A percentile compares a stretch with the other conserved stretches of the same genome.
phyloP scores from a whole-genome alignment of 768 basidiomycete genomes.

The Boletus bicolor region DNA sequence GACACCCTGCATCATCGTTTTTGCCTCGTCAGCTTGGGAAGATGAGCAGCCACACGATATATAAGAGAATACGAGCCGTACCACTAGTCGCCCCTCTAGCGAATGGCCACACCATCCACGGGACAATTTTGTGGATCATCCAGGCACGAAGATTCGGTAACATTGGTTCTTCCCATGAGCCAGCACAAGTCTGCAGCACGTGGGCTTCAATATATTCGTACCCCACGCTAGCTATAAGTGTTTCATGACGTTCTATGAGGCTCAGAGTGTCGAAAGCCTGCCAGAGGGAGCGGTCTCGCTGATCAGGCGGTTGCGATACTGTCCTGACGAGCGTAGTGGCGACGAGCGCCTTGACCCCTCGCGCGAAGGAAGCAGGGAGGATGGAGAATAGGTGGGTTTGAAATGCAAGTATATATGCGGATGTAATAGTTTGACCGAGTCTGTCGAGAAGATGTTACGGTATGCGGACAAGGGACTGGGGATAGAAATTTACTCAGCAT shows the following conservation, averaged over 20 bases:
- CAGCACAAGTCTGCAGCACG: slow-evolving; percentile 61
- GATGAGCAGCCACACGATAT: slow-evolving; percentile 3
- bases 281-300: slow-evolving; percentile 45
- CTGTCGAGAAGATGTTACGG: slow-evolving; percentile 34
- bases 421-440: slow-evolving; percentile 56
- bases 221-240: slow-evolving; percentile 77
- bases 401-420: slow-evolving; percentile 64
- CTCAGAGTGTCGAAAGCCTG: slow-evolving; percentile 65
- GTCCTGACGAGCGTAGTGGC: slow-evolving; percentile 46
- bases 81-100: slow-evolving; percentile 60
- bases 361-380: slow-evolving; percentile 65
- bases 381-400: slow-evolving; percentile 72
- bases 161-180: slow-evolving; percentile 67
- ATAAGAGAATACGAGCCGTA: slow-evolving; percentile 29
- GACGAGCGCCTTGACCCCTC: slow-evolving; percentile 66
- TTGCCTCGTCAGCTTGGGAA: slow-evolving; percentile 61
- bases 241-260: slow-evolving; percentile 78
- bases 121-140: slow-evolving; percentile 77
- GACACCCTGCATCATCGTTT: slow-evolving; percentile 69
- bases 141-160: slow-evolving; percentile 61
- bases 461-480: neutral
- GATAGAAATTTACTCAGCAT: slow-evolving; percentile 48
- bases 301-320: slow-evolving; percentile 23
- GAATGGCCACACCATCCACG: slow-evolving; percentile 84
- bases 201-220: slow-evolving; percentile 82